Percentiles rank a stretch among this genome's conserved stretches.
Evolutionary conservation across 768 basidiomycete species (phyloP).

Genomic region (Mycena filopes): DNA sequence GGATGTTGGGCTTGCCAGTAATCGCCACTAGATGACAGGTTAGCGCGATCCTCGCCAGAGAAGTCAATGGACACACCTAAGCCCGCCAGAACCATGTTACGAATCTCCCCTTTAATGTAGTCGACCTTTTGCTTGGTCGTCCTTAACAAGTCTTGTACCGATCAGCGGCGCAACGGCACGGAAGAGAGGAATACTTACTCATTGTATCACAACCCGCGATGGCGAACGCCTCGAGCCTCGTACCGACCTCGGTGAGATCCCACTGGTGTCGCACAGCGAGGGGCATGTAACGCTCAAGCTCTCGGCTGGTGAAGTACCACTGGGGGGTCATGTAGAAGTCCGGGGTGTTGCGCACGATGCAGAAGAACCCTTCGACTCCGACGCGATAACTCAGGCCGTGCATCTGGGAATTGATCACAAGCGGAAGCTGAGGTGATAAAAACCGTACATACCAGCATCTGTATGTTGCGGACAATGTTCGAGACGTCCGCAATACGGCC

Average conservation of each 20-base stretch:
- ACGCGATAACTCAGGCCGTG: no score
- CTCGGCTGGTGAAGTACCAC: conserved; percentile 8
- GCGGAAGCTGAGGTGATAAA: no score
- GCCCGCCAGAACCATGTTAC: neutral
- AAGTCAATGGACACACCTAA: neutral
- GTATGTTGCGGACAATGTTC: no score
- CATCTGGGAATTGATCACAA: no score
- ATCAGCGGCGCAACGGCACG: neutral
- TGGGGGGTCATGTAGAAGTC: conserved; percentile 12
- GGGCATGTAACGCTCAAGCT: conserved; percentile 10
- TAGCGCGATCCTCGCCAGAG: no score
- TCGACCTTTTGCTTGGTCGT: neutral
- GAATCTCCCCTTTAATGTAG: conserved; percentile 10
- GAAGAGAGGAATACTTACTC: neutral
- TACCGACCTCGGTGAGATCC: neutral
- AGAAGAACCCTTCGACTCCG: neutral
- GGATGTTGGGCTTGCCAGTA: conserved; percentile 23
- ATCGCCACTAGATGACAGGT: conserved; percentile 7
- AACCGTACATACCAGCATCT: no score
- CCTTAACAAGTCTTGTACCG: neutral
- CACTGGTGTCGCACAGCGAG: neutral
- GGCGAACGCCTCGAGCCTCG: conserved; percentile 4
- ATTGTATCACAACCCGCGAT: conserved; percentile 1
- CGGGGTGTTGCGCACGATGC: neutral
- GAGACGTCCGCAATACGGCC: no score